Evolutionary conservation across 176 grass and related monocot genomes (phyloP), one percentile per base, ranked within the genome.

Genomic region (Saccharum spontaneum): DNA sequence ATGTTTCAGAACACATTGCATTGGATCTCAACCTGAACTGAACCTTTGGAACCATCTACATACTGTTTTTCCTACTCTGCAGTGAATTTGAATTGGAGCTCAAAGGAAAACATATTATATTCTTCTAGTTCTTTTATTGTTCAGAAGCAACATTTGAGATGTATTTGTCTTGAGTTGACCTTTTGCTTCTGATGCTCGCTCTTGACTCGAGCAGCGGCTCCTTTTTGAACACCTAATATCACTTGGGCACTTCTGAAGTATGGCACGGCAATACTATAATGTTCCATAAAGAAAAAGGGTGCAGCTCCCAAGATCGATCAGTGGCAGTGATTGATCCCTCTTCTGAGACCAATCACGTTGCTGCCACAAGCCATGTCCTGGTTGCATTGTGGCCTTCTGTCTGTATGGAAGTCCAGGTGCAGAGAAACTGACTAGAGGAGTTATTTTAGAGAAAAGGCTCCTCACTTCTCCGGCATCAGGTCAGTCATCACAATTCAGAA

Each of bases 401-500:
- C 68, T 39, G 45, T 73, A 84, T 75, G 55, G 43, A 60, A 22
- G 83, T 77, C 88, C 72, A 90, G 83, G 71, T 90, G 66, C 88
- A 90, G 78, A 77, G 72, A 39, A 90, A 90, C 83, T 82, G 83
- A 86, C 83, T 86, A 76, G n/a, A 54, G 0, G 31, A 54, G 30
- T 40, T 75, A 71, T 71, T 79, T 71, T 61, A 59, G 38, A 61
- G 39, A 75, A 68, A 74, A 0, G 40, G 80, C 37, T 49, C 55
- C 49, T 76, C 71, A 20, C n/a, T 66, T 75, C 43, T 81, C 67
- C 57, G 77, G 75, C 87, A 81, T 86, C 78, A 86, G 83, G 72
- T 82, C 78, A 86, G 83, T 55, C 52, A 86, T 65, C 88, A 82
- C 73, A 49, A 71, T 77, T 86, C 65, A 69, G 87, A 89, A 85